Evolutionary conservation across 2,329 filamentous ascomycete genomes (phyloP).

Genomic region (Hypoxylon sp.): DNA sequence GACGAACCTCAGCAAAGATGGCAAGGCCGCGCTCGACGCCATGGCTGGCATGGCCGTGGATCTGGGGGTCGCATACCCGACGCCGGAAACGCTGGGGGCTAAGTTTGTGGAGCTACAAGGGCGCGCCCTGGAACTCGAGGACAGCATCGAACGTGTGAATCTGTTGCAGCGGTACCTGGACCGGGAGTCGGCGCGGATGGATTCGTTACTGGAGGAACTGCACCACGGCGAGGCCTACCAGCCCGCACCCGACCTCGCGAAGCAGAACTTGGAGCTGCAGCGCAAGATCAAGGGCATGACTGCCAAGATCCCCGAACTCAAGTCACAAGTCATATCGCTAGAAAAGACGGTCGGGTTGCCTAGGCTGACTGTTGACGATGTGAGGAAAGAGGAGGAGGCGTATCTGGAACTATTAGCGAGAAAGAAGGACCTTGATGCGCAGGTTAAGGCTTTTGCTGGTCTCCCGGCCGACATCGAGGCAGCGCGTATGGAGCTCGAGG

Average conservation of each 20-base stretch:
- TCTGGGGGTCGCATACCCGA: slow-evolving; percentile 65
- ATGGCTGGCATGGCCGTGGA: slow-evolving; percentile 68
- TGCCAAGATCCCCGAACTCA: slow-evolving; percentile 77
- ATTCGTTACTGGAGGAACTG: slow-evolving; percentile 60
- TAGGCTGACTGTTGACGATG: slow-evolving; percentile 65
- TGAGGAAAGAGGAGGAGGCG: slow-evolving; percentile 70
- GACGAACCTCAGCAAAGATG: slow-evolving; percentile 68
- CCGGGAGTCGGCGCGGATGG: slow-evolving; percentile 62
- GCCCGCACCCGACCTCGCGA: slow-evolving; percentile 71
- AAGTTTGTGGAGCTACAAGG: slow-evolving; percentile 70
- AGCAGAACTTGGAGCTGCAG: slow-evolving; percentile 81
- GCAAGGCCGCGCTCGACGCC: slow-evolving; percentile 68
- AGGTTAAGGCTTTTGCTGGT: slow-evolving; percentile 77
- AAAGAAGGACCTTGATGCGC: slow-evolving; percentile 72
- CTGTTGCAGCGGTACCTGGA: slow-evolving; percentile 71
- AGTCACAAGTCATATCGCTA: slow-evolving; percentile 65
- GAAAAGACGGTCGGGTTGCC: slow-evolving; percentile 52
- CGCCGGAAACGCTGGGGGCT: slow-evolving; percentile 64
- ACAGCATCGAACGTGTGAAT: slow-evolving; percentile 68
- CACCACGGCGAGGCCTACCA: slow-evolving; percentile 63
- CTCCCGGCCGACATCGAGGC: slow-evolving; percentile 79
- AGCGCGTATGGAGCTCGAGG: slow-evolving; percentile 79
- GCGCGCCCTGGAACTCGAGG: slow-evolving; percentile 67
- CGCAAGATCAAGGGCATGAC: slow-evolving; percentile 77
- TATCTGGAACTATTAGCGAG: slow-evolving; percentile 70